phyloP scores from a whole-genome alignment of 2,329 filamentous ascomycete species.

The Chaetomium sp. region DNA sequence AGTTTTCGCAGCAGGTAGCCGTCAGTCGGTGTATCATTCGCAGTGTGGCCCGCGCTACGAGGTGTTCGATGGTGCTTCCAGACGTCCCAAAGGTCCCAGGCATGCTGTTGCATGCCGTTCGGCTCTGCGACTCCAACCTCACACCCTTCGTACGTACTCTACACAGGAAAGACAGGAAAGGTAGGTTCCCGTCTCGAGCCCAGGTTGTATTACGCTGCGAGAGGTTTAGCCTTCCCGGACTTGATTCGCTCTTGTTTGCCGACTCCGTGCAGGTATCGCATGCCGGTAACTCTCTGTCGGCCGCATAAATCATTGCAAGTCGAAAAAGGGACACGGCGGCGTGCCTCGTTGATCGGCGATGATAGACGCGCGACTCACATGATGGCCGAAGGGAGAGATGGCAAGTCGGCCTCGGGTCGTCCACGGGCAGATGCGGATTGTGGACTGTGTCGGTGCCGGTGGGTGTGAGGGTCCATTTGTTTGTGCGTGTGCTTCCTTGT shows the following conservation, averaged over 20 bases:
- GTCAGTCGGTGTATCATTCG: slow-evolving; percentile 4
- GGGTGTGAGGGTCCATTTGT: too few relatives aligned
- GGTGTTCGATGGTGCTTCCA: slow-evolving; percentile 18
- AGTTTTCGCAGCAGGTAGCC: slow-evolving; percentile 6
- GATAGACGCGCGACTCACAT: neutral
- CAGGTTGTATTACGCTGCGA: slow-evolving; percentile 9
- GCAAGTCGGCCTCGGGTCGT: slow-evolving; percentile 4
- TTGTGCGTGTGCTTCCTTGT: slow-evolving; percentile 3
- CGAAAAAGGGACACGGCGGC: neutral
- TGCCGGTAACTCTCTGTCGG: slow-evolving; percentile 17
- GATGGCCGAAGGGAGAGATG: neutral
- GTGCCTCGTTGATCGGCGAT: slow-evolving; percentile 1
- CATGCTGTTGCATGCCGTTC: slow-evolving; percentile 12
- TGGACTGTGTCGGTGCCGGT: neutral
- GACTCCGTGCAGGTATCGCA: slow-evolving; percentile 9
- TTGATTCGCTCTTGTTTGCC: slow-evolving; percentile 13
- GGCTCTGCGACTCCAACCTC: slow-evolving; percentile 14
- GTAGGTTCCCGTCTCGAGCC: slow-evolving; percentile 14
- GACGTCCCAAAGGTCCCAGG: slow-evolving; percentile 12
- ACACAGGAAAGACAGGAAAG: neutral
- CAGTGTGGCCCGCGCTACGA: slow-evolving; percentile 13
- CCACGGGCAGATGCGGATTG: neutral
- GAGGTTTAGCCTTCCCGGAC: slow-evolving; percentile 16
- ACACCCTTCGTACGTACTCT: slow-evolving; percentile 11
- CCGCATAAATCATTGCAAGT: slow-evolving; percentile 18